Conservation (phyloP, 345 rosid species). For the Salix udensis region DNA sequence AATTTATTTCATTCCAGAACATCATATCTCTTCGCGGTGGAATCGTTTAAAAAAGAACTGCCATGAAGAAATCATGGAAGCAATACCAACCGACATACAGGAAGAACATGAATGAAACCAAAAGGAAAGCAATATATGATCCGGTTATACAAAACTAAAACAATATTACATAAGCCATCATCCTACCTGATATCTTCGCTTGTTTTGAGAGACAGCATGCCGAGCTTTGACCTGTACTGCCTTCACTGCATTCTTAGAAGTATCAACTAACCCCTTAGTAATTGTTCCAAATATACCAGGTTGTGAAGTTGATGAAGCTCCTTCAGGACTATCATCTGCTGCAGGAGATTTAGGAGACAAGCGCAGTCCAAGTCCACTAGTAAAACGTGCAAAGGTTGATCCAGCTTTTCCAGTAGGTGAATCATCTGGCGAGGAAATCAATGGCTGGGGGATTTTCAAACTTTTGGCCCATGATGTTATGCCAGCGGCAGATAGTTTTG, state of each 20-base stretch:
- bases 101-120: neutral
- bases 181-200: conserved; percentile 76
- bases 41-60: neutral
- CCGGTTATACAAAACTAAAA: neutral
- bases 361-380: conserved; percentile 65
- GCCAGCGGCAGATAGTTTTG: conserved; percentile 59
- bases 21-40: neutral
- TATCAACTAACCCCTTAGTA: conserved; percentile 73
- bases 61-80: neutral
- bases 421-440: conserved; percentile 38
- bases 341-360: conserved; percentile 68
- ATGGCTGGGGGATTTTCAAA: conserved; percentile 71
- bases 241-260: conserved; percentile 83
- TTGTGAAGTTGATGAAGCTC: conserved; percentile 42
- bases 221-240: conserved; percentile 91
- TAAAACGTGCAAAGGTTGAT: conserved; percentile 69
- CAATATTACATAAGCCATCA: neutral
- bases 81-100: neutral
- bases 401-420: conserved; percentile 47
- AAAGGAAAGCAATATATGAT: neutral
- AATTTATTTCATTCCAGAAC: neutral
- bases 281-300: conserved; percentile 67
- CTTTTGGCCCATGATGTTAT: conserved; percentile 67
- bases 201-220: conserved; percentile 84
- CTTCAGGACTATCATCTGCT: conserved; percentile 44